Base-by-base conservation (phyloP, 768 basidiomycete genomes). In the Gyrodon lividus region DNA sequence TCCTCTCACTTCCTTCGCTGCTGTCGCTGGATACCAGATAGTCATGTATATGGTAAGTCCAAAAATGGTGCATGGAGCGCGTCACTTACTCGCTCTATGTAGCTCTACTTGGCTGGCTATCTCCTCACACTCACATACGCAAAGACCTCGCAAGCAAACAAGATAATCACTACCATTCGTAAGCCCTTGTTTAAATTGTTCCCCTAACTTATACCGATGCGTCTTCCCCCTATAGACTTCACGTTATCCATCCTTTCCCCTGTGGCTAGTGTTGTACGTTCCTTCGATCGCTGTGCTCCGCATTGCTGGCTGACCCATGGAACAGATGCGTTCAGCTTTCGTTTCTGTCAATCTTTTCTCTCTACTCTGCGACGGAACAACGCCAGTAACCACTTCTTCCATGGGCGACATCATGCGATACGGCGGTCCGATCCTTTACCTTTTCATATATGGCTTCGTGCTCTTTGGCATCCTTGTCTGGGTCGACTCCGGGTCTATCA, bases 281-380 rank as follows among this genome's bases (percentile, higher is more conserved):
- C 16, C 19, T 42, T 38, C 28, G 17, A 34, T 28, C 14, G 3
- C 23, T 30, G 16, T 16, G 6, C 8, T 6, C 22, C n/a, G 2
- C 2, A 9, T 43, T n/a, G 13, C 22, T 13, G 7, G 6, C 35
- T 54, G 24, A 66, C 7, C 19, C 4, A 2, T 5, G 8, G 14
- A 14, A 40, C 51, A 88, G 87, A 64, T 81, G 37, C 78, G 89
- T 38, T 81, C 87, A 0, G 78, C 79, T 3, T 75, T 92, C 17
- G 80, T 92, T n/a, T 87, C 89, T 0, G 75, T 87, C 56, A 90
- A 91, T 60, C 66, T 89, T 3, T 92, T 91, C 68, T 83, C 82
- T 12, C 70, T 91, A 3, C 77, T 89, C 3, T 90, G 89, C 59
- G 69, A 82, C 51, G 84, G 84, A 7, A 66, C 73, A 4, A 73